Evolutionary conservation across 106 monocot species (phyloP), one percentile per base, ranked within the genome.

Genomic region (Phalaenopsis aphrodite): DNA sequence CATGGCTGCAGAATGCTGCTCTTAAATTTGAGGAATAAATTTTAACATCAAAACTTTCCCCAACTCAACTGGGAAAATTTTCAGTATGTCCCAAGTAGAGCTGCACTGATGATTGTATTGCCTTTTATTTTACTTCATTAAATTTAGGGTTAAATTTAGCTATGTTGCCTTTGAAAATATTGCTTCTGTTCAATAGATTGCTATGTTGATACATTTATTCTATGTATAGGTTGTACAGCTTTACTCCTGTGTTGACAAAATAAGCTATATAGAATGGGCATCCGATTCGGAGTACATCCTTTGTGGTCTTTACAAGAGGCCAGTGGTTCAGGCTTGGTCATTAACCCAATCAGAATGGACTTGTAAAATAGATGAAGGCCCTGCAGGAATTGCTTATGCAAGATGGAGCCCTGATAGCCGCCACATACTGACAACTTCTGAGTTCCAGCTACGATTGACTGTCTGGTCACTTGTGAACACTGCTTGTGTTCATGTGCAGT

Each of bases 361-460:
- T 36, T 94, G 97, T 84, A 94, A 90, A 82, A 94, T 94, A 65
- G 94, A 97, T 82, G 97, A 97, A 76, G 97, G 94, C 38, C 85
- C 87, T 77, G 97, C 94, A 24, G 97, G 94, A 78, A 94, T 97
- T 81, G 83, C 97, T 75, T 89, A 87, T 87, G 97, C 97, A 47
- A 89, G 94, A 72, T 99, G 98, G 98, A 99, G 98, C 80, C 98
- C 98, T 65, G 98, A 99, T 78, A 99, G 98, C 77, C 90, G 98
- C 61, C 98, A 99, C 79, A 93, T 99, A 82, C 88, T 99, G 3
- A 94, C 97, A 14, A 93, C 89, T 46, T 99, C 98, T 19, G 98
- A 99, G 78, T 99, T 99, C 82, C 98, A 99, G 79, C 87, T 99
- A 19, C 89, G 98, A n/a, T 79, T 94, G 68, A 99, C 92, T 67